These are phyloP conservation scores for Brasenia schreberi DNA, from an alignment of 164 flowering plant genomes.

Conservation along the genomic window DNA sequence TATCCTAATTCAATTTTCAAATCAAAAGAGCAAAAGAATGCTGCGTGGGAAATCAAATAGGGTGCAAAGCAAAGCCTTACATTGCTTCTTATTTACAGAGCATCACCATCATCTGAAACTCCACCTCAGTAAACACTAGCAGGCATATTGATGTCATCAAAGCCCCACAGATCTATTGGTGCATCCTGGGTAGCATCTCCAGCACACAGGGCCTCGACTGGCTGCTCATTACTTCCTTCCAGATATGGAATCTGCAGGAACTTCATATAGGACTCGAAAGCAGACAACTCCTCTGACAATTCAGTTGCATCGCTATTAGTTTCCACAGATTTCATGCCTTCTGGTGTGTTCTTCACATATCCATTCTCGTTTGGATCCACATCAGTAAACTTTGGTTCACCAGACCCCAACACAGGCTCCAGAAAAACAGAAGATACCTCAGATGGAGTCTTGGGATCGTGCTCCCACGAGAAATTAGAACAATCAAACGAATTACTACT, in stretches of 20 bases:
- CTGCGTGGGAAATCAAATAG: too few species aligned
- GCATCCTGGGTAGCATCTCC: conserved; percentile 50
- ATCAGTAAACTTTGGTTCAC: conserved; percentile 35
- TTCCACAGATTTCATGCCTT: conserved; percentile 13
- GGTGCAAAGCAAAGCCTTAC: too few species aligned
- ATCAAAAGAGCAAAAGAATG: too few species aligned
- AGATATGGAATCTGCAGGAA: too few species aligned
- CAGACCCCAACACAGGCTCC: conserved; percentile 22
- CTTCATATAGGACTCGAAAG: too few species aligned
- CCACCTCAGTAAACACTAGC: too few species aligned
- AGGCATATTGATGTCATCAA: conserved; percentile 40
- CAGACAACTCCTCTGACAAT: conserved; percentile 48
- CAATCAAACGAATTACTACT: conserved; percentile 45
- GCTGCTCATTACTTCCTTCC: conserved; percentile 33
- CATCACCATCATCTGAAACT: too few species aligned
- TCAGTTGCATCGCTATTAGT: conserved; percentile 19
- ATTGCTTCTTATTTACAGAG: too few species aligned
- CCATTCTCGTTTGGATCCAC: conserved; percentile 35
- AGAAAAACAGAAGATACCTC: conserved; percentile 51
- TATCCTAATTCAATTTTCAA: too few species aligned
- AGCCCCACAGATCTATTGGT: conserved; percentile 68
- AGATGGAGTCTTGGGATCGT: conserved; percentile 33
- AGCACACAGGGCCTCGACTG: conserved; percentile 45
- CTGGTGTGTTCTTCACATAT: conserved; percentile 38
- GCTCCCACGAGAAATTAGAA: conserved; percentile 37